These are phyloP conservation scores for Heteromeles arbutifolia DNA, from an alignment of 306 rosid species.

Conservation along the genomic window DNA sequence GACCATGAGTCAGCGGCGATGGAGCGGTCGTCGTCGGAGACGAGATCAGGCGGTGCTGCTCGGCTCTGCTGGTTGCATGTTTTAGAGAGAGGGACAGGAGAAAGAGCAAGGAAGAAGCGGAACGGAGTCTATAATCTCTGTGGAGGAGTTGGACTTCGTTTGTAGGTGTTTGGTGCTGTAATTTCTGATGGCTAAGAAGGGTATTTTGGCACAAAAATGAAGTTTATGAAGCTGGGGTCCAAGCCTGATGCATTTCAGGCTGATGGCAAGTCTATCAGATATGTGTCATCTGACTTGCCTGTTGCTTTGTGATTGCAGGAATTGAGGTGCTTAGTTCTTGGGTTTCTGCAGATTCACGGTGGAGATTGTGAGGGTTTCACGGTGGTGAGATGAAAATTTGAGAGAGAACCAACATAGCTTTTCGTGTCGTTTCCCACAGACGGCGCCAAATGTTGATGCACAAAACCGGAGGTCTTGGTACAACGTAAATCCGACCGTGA, in stretches of 20 bases:
- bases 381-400: too few species aligned
- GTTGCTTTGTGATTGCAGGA: too few species aligned
- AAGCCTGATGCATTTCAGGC: slow-evolving; percentile 87
- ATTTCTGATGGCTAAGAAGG: neutral
- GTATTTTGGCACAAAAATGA: slow-evolving; percentile 40
- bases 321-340: too few species aligned
- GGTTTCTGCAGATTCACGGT: too few species aligned
- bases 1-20: slow-evolving; percentile 96
- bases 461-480: too few species aligned
- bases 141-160: neutral
- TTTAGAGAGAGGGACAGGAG: too few species aligned
- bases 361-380: too few species aligned
- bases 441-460: too few species aligned
- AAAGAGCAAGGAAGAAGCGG: neutral
- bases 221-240: slow-evolving; percentile 96
- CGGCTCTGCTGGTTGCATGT: slow-evolving; percentile 60
- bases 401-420: too few species aligned
- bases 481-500: too few species aligned
- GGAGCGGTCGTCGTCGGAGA: slow-evolving; percentile 93
- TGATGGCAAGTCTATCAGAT: slow-evolving; percentile 74
- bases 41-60: slow-evolving; percentile 53
- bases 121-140: slow-evolving; percentile 15
- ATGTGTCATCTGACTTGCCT: too few species aligned
- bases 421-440: too few species aligned
- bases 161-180: neutral